Evolutionary conservation across 164 flowering plant genomes (phyloP).

Genomic region (Paratinospora sagittata): DNA sequence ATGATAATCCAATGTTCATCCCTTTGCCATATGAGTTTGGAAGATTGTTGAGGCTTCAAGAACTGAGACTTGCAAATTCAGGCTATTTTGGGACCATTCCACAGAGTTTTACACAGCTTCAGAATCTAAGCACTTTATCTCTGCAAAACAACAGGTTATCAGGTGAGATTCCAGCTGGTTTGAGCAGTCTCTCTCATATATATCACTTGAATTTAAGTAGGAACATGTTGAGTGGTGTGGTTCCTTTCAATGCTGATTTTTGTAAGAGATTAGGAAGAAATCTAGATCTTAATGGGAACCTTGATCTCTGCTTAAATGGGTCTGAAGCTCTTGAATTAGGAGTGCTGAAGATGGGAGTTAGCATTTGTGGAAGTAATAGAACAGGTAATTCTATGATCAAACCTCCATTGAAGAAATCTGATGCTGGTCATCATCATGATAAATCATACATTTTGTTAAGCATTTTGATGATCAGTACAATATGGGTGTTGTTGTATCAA

Average conservation of each 20-base stretch:
- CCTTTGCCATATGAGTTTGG: slow-evolving; percentile 52
- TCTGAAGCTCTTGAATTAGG: slow-evolving; percentile 32
- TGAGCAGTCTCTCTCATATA: slow-evolving; percentile 46
- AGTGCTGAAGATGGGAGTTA: slow-evolving; percentile 41
- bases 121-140: slow-evolving; percentile 59
- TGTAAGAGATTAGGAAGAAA: slow-evolving; percentile 61
- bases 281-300: slow-evolving; percentile 66
- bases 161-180: slow-evolving; percentile 58
- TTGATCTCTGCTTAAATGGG: slow-evolving; percentile 56
- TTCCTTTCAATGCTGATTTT: slow-evolving; percentile 62
- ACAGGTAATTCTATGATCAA: slow-evolving; percentile 26
- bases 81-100: slow-evolving; percentile 64
- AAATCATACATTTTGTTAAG: slow-evolving; percentile 6
- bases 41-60: slow-evolving; percentile 53
- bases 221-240: slow-evolving; percentile 58
- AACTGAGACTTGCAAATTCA: slow-evolving; percentile 69
- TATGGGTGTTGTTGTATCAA: slow-evolving; percentile 15
- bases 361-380: slow-evolving; percentile 37
- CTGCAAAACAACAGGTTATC: slow-evolving; percentile 58
- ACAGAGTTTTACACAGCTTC: slow-evolving; percentile 37
- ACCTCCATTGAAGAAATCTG: slow-evolving; percentile 46
- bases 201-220: slow-evolving; percentile 81
- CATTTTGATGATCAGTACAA: background rate
- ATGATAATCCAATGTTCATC: slow-evolving; percentile 65
- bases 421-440: slow-evolving; percentile 27